Evolutionary conservation across 2,329 filamentous ascomycete species (phyloP).

Genomic region (Cyphellophora europaea): DNA sequence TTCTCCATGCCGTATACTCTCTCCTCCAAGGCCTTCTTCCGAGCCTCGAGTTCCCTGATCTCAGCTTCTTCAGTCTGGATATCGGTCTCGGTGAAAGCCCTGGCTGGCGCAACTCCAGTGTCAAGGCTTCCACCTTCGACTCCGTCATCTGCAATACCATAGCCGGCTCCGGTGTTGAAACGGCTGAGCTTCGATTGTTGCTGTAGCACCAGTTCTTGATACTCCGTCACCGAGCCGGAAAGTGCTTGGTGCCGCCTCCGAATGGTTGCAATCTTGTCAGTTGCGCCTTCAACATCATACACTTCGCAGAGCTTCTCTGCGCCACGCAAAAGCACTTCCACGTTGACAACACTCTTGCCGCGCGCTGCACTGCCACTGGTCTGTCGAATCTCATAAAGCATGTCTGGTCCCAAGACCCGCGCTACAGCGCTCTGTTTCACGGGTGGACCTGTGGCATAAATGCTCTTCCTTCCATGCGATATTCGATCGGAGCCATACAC

Average conservation of each 20-base stretch:
- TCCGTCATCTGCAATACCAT: slow-evolving; percentile 35
- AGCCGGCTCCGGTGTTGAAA: slow-evolving; percentile 50
- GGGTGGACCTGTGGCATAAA: slow-evolving; percentile 48
- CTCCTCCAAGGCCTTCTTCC: slow-evolving; percentile 53
- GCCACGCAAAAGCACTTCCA: slow-evolving; percentile 73
- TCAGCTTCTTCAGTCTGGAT: slow-evolving; percentile 40
- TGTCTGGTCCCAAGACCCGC: slow-evolving; percentile 75
- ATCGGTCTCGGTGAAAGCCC: slow-evolving; percentile 36
- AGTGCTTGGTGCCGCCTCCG: slow-evolving; percentile 63
- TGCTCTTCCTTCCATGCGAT: slow-evolving; percentile 18
- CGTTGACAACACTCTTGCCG: slow-evolving; percentile 63
- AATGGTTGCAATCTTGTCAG: slow-evolving; percentile 65
- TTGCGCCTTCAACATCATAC: slow-evolving; percentile 71
- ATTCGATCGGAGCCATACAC: slow-evolving; percentile 2
- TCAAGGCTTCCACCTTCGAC: slow-evolving; percentile 19
- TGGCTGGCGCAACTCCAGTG: slow-evolving; percentile 17
- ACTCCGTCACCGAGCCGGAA: slow-evolving; percentile 63
- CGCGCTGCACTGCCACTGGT: slow-evolving; percentile 44
- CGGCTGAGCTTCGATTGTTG: slow-evolving; percentile 65
- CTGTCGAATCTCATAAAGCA: slow-evolving; percentile 69
- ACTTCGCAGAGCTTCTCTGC: slow-evolving; percentile 86
- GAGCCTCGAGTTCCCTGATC: slow-evolving; percentile 53
- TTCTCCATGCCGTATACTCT: slow-evolving; percentile 59
- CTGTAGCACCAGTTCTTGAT: slow-evolving; percentile 69
- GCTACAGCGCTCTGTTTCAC: slow-evolving; percentile 69